Evolutionary conservation across 2,329 filamentous ascomycete genomes (phyloP).

Genomic region (Sordariomycetes sp.): DNA sequence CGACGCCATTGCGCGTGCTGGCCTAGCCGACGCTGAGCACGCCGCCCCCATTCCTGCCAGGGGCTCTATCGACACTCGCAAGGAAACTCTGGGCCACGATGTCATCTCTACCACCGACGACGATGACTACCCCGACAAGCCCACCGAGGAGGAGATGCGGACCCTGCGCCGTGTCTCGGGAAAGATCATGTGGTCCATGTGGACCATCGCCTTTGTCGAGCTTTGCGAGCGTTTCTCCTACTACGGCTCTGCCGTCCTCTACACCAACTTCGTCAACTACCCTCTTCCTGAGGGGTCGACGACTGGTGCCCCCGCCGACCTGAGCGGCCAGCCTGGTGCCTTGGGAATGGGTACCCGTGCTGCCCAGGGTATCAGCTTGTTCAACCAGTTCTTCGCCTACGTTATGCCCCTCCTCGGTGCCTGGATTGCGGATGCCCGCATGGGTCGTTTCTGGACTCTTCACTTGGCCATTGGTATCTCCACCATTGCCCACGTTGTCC

Average conservation of each 20-base stretch:
- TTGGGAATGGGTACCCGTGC: conserved; percentile 50
- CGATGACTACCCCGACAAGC: conserved; percentile 27
- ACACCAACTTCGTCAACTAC: conserved; percentile 57
- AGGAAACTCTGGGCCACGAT: conserved; percentile 10
- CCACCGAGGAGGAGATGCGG: conserved; percentile 51
- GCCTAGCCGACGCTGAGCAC: conserved; percentile 20
- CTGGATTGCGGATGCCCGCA: conserved; percentile 58
- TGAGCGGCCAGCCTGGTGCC: conserved; percentile 35
- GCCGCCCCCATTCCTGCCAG: conserved; percentile 14
- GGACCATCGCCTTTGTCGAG: conserved; percentile 64
- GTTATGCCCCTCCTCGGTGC: conserved; percentile 47
- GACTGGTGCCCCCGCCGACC: conserved; percentile 36
- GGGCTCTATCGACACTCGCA: conserved; percentile 8
- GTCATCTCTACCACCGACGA: conserved; percentile 13
- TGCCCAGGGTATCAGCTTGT: conserved; percentile 34
- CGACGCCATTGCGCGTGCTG: conserved; percentile 24
- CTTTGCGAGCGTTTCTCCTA: conserved; percentile 71
- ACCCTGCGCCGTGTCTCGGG: conserved; percentile 57
- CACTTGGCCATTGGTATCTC: conserved; percentile 57
- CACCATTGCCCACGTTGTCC: conserved; percentile 55
- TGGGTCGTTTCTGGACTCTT: conserved; percentile 66
- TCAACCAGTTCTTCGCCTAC: conserved; percentile 56
- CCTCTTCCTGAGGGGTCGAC: conserved; percentile 42
- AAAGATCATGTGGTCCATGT: conserved; percentile 55
- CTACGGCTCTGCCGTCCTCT: conserved; percentile 62